Evolutionary conservation across 2,329 filamentous ascomycete species (phyloP).

Genomic region (Monosporascus sp.): DNA sequence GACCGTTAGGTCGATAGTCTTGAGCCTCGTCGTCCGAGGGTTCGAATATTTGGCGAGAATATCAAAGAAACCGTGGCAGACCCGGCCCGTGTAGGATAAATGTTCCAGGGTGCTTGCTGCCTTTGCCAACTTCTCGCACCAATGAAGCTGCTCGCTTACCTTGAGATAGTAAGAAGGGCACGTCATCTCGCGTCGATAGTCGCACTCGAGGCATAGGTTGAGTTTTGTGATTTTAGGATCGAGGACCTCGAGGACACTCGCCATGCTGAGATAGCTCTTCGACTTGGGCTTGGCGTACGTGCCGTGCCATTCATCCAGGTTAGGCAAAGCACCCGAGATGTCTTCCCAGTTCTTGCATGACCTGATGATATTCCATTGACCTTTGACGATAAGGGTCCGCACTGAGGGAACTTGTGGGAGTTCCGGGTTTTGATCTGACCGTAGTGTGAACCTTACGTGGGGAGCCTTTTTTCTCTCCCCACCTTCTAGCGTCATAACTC

Average conservation of each 20-base stretch:
- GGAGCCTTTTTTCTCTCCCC: conserved; percentile 72
- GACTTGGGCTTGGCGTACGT: conserved; percentile 67
- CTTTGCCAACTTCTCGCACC: conserved; percentile 59
- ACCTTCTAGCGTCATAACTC: conserved; percentile 68
- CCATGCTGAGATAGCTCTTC: conserved; percentile 67
- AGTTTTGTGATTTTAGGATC: conserved; percentile 56
- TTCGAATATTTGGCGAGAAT: conserved; percentile 45
- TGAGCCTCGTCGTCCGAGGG: conserved; percentile 45
- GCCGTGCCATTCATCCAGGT: conserved; percentile 57
- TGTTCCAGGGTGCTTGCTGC: conserved; percentile 59
- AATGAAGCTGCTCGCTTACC: conserved; percentile 53
- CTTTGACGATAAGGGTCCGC: conserved; percentile 64
- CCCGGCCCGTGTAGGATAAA: conserved; percentile 65
- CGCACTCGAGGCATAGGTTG: conserved; percentile 65
- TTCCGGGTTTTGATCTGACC: conserved; percentile 17
- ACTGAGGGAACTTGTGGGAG: conserved; percentile 50
- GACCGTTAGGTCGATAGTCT: conserved; percentile 65
- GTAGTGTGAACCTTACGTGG: conserved; percentile 52
- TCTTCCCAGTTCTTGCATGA: conserved; percentile 56
- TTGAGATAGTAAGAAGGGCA: conserved; percentile 58
- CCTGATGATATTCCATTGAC: conserved; percentile 72
- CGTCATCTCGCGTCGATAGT: conserved; percentile 60
- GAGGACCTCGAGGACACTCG: conserved; percentile 53
- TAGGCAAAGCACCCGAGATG: conserved; percentile 58
- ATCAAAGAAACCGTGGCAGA: conserved; percentile 66